Conservation (phyloP, 768 basidiomycete species). For the Tremella fuciformis region DNA sequence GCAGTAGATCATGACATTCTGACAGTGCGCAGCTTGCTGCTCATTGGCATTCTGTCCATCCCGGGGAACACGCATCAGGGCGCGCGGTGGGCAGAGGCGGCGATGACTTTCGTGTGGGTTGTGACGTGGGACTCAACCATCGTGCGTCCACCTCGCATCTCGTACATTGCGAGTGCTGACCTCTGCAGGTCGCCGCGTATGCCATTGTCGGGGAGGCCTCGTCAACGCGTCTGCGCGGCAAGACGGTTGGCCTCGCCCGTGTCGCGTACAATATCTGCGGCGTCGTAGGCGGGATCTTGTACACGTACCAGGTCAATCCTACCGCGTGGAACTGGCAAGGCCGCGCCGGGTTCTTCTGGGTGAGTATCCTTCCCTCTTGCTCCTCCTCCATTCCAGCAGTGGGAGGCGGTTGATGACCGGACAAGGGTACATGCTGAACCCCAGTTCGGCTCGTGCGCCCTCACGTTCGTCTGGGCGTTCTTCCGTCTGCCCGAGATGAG, state of each 20-base stretch:
- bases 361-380: too few relatives aligned
- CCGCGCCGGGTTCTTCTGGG: constrained; percentile 38
- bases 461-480: constrained; percentile 33
- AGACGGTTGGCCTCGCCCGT: constrained; percentile 45
- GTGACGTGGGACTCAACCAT: constrained; percentile 3
- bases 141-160: constrained; percentile 14
- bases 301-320: constrained; percentile 46
- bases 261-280: constrained; percentile 35
- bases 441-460: constrained; percentile 5
- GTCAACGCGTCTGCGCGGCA: constrained; percentile 49
- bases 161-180: constrained; percentile 24
- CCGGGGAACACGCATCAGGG: constrained; percentile 27
- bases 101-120: constrained; percentile 18
- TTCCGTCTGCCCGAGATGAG: constrained; percentile 37
- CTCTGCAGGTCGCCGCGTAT: constrained; percentile 38
- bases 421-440: too few relatives aligned
- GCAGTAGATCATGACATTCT: constrained; percentile 15
- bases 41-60: constrained; percentile 27
- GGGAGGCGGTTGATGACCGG: too few relatives aligned
- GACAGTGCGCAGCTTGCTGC: constrained; percentile 46
- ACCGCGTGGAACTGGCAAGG: constrained; percentile 43
- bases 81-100: constrained; percentile 19
- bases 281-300: constrained; percentile 36
- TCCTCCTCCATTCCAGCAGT: too few relatives aligned
- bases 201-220: constrained; percentile 40